Evolutionary conservation across 2,329 filamentous ascomycete species (phyloP).

Genomic region (Penicillium sp.): DNA sequence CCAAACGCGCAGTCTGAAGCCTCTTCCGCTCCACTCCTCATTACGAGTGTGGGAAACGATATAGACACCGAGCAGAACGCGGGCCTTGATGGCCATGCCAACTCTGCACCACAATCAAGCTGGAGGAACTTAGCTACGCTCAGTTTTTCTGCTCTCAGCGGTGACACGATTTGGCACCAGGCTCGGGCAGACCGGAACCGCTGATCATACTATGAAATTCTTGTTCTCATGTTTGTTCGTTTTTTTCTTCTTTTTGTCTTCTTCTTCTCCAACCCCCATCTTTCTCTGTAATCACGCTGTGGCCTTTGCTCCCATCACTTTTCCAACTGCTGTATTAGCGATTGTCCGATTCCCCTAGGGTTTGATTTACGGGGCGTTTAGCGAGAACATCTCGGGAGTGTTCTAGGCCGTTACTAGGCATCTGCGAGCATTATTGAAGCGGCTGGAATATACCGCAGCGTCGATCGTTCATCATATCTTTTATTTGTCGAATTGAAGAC

Average conservation of each 20-base stretch:
- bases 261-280: conserved; percentile 4
- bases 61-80: conserved; percentile 50
- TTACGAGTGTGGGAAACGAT: conserved; percentile 42
- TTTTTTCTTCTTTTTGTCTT: conserved; percentile 11
- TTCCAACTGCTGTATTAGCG: conserved; percentile 39
- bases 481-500: conserved; percentile 13
- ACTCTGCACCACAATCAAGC: conserved; percentile 39
- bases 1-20: conserved; percentile 52
- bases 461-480: conserved; percentile 20
- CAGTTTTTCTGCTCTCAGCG: conserved; percentile 51
- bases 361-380: conserved; percentile 34
- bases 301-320: conserved; percentile 20
- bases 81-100: conserved; percentile 38
- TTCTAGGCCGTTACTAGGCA: conserved; percentile 19
- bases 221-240: conserved; percentile 13
- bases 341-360: conserved; percentile 29
- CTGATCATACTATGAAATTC: conserved; percentile 25
- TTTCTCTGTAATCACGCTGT: conserved; percentile 7
- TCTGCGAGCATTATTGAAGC: conserved; percentile 21
- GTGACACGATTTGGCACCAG: conserved; percentile 52
- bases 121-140: conserved; percentile 51
- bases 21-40: conserved; percentile 55
- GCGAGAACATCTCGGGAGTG: conserved; percentile 23
- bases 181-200: conserved; percentile 43
- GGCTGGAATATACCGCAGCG: conserved; percentile 25